phyloP scores from a whole-genome alignment of 352 stramenopile species.

The Pythium guiyangense region DNA sequence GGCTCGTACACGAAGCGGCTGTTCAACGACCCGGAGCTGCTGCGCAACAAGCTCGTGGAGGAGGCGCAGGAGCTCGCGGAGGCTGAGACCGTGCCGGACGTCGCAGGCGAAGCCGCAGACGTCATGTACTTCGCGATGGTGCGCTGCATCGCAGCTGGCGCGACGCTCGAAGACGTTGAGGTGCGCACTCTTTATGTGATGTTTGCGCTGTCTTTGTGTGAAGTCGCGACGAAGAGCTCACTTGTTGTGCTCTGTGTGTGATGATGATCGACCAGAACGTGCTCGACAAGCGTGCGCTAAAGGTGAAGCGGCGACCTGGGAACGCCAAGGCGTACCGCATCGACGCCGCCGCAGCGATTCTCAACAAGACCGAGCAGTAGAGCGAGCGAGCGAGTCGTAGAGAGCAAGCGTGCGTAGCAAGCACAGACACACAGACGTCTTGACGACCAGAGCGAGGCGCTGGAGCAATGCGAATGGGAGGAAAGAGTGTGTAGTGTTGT shows the following conservation, averaged over 20 bases:
- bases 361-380: constrained; percentile 37
- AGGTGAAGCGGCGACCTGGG: constrained; percentile 88
- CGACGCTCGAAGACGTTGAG: constrained; percentile 91
- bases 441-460: not conserved
- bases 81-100: constrained; percentile 78
- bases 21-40: constrained; percentile 89
- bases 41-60: constrained; percentile 96
- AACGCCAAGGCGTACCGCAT: constrained; percentile 89
- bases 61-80: constrained; percentile 94
- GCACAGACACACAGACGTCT: not conserved
- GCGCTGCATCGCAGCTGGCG: constrained; percentile 87
- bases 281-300: constrained; percentile 90
- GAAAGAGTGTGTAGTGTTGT: not conserved
- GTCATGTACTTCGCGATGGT: constrained; percentile 97
- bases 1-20: constrained; percentile 96
- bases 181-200: constrained; percentile 18
- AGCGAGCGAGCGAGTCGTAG: not conserved
- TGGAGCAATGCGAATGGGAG: too few relatives aligned
- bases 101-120: constrained; percentile 93
- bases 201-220: constrained; percentile 1
- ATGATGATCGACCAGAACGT: constrained; percentile 42
- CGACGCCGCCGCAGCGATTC: constrained; percentile 67
- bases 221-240: not conserved
- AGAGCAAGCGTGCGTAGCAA: not conserved
- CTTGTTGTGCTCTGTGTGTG: not conserved